Evolutionary conservation across 2,329 filamentous ascomycete genomes (phyloP), one percentile per base, ranked within the genome.

Genomic region (Blastomyces gilchristii): DNA sequence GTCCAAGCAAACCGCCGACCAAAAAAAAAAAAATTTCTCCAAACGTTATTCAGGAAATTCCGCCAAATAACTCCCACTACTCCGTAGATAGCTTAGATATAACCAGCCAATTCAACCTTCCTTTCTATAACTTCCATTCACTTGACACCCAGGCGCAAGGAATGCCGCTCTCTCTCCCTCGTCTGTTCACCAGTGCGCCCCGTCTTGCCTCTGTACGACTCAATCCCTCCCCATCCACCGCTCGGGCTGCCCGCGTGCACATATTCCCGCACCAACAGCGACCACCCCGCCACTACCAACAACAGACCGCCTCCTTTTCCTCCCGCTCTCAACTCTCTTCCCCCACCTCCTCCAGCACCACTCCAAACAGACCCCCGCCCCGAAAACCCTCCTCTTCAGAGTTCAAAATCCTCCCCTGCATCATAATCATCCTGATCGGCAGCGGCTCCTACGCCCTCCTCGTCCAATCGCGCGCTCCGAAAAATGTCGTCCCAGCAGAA

Each of bases 391-490:
- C 43, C 61, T 52, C 49, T 16, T 74, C 76, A 49, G 70, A 75
- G 62, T 74, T 78, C 70, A 74, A 74, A 67, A 69, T 79, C 70
- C 68, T 77, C 62, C 77, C 77, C 14, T 74, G 78, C 67, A 60
- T 78, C 61, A 65, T 75, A 31, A 77, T 84, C 65, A 74, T 80
- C 60, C 72, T 77, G 53, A 70, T 78, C 58, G 80, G 80, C 63
- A 78, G 78, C 49, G 80, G 78, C 53, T 74, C 78, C 58, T 84
- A 83, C 74, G 70, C 75, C 53, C 72, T 80, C 52, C 78, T 84
- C 68, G 81, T 83, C 14, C 81, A 77, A 65, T 76, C 74, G 64
- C 77, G 80, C 66, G 73, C 73, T 63, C 79, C 65, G 25, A 58
- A 58, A 47, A 58, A 58, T 58, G 57, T 58, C 54, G 37, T 25